Evolutionary conservation across 1,139 yeast genomes (phyloP).

Genomic region (Keqinozyma sinolaborantium): DNA sequence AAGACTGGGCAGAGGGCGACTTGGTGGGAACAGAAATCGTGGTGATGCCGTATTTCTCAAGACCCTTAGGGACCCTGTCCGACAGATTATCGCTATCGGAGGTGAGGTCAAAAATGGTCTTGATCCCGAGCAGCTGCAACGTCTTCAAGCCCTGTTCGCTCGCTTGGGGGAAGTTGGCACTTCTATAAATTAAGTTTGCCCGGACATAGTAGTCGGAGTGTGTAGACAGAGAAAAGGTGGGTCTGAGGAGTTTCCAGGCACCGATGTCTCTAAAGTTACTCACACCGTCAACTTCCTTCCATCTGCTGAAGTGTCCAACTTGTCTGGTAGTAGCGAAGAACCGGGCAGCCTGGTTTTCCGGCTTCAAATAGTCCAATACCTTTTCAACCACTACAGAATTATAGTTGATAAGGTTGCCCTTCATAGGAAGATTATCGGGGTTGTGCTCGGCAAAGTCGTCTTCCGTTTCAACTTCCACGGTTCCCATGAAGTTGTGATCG

Average conservation of each 20-base stretch:
- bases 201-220: conserved; percentile 39
- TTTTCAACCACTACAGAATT: conserved; percentile 51
- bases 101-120: conserved; percentile 65
- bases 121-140: conserved; percentile 45
- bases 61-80: conserved; percentile 41
- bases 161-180: conserved; percentile 56
- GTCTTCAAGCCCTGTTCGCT: conserved; percentile 43
- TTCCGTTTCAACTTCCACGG: conserved; percentile 25
- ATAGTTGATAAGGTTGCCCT: conserved; percentile 49
- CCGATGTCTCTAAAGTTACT: conserved; percentile 78
- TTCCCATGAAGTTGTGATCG: conserved; percentile 78
- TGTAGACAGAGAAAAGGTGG: conserved; percentile 18
- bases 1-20: conserved; percentile 58
- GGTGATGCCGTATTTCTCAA: conserved; percentile 41
- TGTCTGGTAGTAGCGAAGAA: conserved; percentile 37
- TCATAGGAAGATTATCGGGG: conserved; percentile 41
- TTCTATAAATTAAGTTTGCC: conserved; percentile 56
- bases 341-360: conserved; percentile 48
- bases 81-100: conserved; percentile 55
- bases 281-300: conserved; percentile 66
- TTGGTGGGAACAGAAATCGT: conserved; percentile 62
- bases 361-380: conserved; percentile 50
- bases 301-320: conserved; percentile 45
- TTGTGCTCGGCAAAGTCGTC: conserved; percentile 30
- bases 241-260: conserved; percentile 54